phyloP scores from a whole-genome alignment of 257 asterid genomes.

The Fraxinus quadrangulata region DNA sequence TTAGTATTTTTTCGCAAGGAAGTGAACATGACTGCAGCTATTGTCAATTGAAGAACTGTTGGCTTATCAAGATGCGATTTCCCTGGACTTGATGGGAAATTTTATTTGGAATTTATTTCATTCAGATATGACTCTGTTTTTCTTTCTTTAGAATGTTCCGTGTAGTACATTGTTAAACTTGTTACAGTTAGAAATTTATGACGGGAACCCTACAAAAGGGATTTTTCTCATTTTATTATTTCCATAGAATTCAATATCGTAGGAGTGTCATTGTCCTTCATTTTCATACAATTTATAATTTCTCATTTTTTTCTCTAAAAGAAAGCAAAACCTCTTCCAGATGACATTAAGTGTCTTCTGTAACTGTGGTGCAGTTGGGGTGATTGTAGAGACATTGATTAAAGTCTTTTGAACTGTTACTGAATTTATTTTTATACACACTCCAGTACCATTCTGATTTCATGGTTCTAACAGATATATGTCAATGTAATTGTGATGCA shows the following conservation, averaged over 20 bases:
- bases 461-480: not conserved
- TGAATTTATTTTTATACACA: too few relatives aligned
- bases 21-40: not conserved
- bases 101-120: not conserved
- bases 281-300: too few relatives aligned
- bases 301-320: not conserved
- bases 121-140: not conserved
- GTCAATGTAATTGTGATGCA: not conserved
- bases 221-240: conserved; percentile 2
- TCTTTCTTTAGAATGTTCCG: not conserved
- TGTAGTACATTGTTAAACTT: not conserved
- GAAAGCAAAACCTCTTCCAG: not conserved
- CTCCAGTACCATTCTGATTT: not conserved
- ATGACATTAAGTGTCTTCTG: not conserved
- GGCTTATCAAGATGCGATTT: conserved; percentile 4
- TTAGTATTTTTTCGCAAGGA: not conserved
- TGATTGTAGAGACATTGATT: not conserved
- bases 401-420: not conserved
- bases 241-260: not conserved
- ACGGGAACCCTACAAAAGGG: not conserved
- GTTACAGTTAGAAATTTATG: not conserved
- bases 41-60: conserved; percentile 9
- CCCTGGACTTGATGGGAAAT: not conserved
- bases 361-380: not conserved
- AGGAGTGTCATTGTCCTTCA: not conserved